Conservation (phyloP, 441 rosid genomes). For the Geranium incanum region DNA sequence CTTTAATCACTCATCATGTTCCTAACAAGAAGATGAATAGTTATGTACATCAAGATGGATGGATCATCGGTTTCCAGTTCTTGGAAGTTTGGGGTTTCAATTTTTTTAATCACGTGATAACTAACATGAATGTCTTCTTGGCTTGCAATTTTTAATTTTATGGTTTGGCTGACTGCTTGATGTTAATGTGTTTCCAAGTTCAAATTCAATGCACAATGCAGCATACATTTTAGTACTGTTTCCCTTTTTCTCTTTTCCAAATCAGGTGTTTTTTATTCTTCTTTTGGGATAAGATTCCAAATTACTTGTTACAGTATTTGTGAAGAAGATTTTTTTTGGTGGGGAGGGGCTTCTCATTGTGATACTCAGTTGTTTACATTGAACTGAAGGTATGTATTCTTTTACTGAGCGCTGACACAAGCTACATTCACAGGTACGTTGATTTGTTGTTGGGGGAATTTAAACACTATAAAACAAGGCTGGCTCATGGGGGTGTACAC, state of each 20-base stretch:
- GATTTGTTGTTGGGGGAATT: conserved; percentile 94
- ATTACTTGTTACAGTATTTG: background rate
- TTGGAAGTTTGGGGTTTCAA: background rate
- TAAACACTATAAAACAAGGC: conserved; percentile 89
- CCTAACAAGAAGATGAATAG: conserved; percentile 1
- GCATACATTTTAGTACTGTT: background rate
- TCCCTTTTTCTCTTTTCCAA: background rate
- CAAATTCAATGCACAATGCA: background rate
- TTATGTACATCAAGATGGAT: conserved; percentile 2
- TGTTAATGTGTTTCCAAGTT: background rate
- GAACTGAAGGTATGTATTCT: background rate
- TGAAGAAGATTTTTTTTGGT: background rate
- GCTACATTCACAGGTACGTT: conserved; percentile 58
- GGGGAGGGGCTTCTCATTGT: conserved; percentile 1
- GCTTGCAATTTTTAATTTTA: background rate
- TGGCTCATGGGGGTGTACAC: conserved; percentile 80
- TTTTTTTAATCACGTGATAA: background rate
- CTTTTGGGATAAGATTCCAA: background rate
- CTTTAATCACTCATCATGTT: background rate
- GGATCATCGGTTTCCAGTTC: background rate
- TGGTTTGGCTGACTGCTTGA: background rate
- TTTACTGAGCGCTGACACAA: conserved; percentile 11
- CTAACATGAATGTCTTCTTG: background rate
- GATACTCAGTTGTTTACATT: background rate
- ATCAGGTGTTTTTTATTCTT: background rate